Percentiles rank a stretch among this genome's conserved stretches.
Evolutionary conservation across 169 alveolate genomes (phyloP).

Genomic region (Eimeria acervulina): DNA sequence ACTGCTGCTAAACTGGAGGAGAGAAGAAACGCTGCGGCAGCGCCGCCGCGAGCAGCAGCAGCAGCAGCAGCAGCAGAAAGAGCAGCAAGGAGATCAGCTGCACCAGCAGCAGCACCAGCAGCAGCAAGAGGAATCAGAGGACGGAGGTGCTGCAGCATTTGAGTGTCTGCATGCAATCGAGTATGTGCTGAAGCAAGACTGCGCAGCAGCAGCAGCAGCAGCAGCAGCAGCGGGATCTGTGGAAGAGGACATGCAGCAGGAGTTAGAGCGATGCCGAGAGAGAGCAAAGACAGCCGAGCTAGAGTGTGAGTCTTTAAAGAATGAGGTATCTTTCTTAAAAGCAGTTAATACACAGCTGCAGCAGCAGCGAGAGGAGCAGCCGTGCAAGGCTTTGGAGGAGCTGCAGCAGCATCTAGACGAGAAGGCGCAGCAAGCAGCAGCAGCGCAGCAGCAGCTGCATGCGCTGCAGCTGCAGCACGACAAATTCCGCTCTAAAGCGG

Average conservation of each 20-base stretch:
- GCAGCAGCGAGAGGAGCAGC: conserved; percentile 11
- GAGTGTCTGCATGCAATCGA: neutral
- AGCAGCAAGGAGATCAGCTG: neutral
- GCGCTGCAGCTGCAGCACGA: conserved; percentile 19
- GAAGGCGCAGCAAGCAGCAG: neutral
- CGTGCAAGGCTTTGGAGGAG: conserved; percentile 2
- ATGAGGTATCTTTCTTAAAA: conserved; percentile 26
- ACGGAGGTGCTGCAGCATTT: neutral
- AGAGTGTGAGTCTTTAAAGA: neutral
- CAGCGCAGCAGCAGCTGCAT: neutral
- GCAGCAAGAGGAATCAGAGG: neutral
- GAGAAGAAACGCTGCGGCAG: neutral
- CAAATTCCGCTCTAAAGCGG: neutral
- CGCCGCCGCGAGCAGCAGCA: neutral
- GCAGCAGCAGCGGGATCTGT: neutral
- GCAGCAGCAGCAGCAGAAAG: neutral
- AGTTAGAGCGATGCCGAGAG: neutral
- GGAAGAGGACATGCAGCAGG: conserved; percentile 20
- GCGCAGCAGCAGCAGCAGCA: neutral
- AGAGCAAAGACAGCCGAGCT: neutral
- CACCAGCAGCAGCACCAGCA: conserved; percentile 26
- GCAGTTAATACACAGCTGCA: neutral
- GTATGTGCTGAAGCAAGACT: neutral
- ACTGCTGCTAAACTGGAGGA: neutral
- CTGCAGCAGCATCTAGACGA: neutral